Base-by-base conservation (phyloP, 2,329 filamentous ascomycete genomes). In the Pseudogymnoascus pannorum region DNA sequence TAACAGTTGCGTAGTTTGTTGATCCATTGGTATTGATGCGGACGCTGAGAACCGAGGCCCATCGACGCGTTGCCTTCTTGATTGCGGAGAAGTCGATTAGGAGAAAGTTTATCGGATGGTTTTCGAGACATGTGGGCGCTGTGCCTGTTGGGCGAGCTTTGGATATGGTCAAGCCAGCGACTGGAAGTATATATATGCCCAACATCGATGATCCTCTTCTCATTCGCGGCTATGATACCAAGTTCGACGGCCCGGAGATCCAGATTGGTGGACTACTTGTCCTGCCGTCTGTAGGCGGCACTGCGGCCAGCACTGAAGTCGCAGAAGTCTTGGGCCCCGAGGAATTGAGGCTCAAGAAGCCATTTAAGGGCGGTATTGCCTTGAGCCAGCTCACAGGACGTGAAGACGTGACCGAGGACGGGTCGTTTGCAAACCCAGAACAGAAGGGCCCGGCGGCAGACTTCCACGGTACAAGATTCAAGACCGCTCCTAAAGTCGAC, bases 81-180 rank as follows among this genome's bases (percentile, higher is more conserved):
- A 94, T 96, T 64, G 94, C 94, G 20, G 92, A 95, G 69, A 97
- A 97, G 73, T 97, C 92, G 2, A 95, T 97, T 76, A 86, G 91
- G 69, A 87, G 93, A 69, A 84, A 77, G 72, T 96, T 97, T 72
- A 92, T 99, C 69, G 94, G 94, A 42, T 88, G 88, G 78, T 83
- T 91, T 66, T 92, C 94, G 24, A 84, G 89, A 59, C 85, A 91
- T 72, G 89, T 92, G 58, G 93, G 94, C 36, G 89, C 91, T 5
- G 90, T 99, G 20, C 91, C 93, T n/a, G 94, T 99, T 59, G 91
- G 92, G 61, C 84, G 94, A 69, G 92, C 94, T 24, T 87, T 97
- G 77, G 94, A 99, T 73, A 84, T 86, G 71, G 89, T 94, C 66
- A 96, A 89, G 73, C 81, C 89, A 11, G 91, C 85, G 4, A 77